Conservation (phyloP, 2,329 filamentous ascomycete species). For the Fusarium acutatum region DNA sequence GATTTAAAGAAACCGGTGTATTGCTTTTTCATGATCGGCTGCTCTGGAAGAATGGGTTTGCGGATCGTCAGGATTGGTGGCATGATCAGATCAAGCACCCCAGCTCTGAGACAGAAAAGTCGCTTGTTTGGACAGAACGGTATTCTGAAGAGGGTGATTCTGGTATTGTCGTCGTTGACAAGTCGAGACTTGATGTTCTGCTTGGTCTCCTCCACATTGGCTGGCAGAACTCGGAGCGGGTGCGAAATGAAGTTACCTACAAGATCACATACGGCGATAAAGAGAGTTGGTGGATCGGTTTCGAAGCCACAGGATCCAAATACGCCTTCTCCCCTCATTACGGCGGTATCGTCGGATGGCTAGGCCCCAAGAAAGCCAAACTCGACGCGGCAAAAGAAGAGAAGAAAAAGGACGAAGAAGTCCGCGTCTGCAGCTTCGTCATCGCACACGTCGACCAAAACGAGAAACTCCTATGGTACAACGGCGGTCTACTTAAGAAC, state of each 20-base stretch:
- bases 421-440: slow-evolving; percentile 50
- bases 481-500: slow-evolving; percentile 54
- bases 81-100: slow-evolving; percentile 48
- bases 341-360: slow-evolving; percentile 51
- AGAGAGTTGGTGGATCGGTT: slow-evolving; percentile 56
- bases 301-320: slow-evolving; percentile 49
- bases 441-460: slow-evolving; percentile 54
- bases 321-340: slow-evolving; percentile 55
- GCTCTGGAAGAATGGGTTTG: slow-evolving; percentile 48
- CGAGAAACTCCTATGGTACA: slow-evolving; percentile 52
- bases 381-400: not conserved
- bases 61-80: slow-evolving; percentile 50
- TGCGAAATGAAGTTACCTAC: slow-evolving; percentile 53
- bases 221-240: slow-evolving; percentile 55
- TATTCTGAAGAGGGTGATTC: slow-evolving; percentile 55
- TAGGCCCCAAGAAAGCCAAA: not conserved
- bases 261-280: slow-evolving; percentile 55
- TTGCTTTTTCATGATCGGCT: slow-evolving; percentile 54
- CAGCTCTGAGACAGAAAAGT: slow-evolving; percentile 44
- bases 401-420: slow-evolving; percentile 6
- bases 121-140: slow-evolving; percentile 50
- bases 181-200: slow-evolving; percentile 48
- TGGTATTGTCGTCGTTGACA: slow-evolving; percentile 53
- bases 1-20: slow-evolving; percentile 46
- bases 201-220: slow-evolving; percentile 51